phyloP scores from a whole-genome alignment of 352 stramenopile species.

The Pythium brachiatum region DNA sequence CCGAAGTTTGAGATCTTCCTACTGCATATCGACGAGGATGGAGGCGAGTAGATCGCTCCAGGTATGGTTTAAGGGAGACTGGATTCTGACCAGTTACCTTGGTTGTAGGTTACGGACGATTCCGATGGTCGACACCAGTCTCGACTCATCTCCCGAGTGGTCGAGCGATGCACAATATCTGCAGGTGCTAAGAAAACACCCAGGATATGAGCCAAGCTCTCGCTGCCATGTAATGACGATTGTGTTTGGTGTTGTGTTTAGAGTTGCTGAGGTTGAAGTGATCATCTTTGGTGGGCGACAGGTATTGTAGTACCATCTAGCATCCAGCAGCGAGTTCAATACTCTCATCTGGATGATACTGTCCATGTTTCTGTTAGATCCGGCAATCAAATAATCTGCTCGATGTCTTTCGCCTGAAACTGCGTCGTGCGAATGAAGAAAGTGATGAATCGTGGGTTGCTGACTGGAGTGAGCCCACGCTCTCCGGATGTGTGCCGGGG shows the following conservation, averaged over 20 bases:
- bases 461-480: constrained; percentile 36
- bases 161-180: constrained; percentile 53
- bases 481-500: constrained; percentile 40
- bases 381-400: constrained; percentile 60
- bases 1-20: constrained; percentile 25
- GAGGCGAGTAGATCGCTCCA: constrained; percentile 24
- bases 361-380: constrained; percentile 35
- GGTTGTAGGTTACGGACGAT: constrained; percentile 21
- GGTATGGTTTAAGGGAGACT: not conserved
- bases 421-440: not conserved
- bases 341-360: not conserved
- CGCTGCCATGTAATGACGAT: not conserved
- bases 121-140: constrained; percentile 55
- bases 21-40: constrained; percentile 26
- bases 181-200: constrained; percentile 40
- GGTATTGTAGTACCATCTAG: constrained; percentile 34
- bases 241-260: not conserved
- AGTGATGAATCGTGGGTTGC: constrained; percentile 18
- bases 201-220: no score
- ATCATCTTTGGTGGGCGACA: constrained; percentile 68
- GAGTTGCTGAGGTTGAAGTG: constrained; percentile 27
- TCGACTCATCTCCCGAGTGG: constrained; percentile 31
- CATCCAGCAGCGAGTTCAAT: no score
- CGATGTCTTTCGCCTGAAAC: constrained; percentile 41
- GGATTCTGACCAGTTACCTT: not conserved